Evolutionary conservation across 352 stramenopile genomes (phyloP), one percentile per base, ranked within the genome.

Genomic region (Phytophthora vignae): DNA sequence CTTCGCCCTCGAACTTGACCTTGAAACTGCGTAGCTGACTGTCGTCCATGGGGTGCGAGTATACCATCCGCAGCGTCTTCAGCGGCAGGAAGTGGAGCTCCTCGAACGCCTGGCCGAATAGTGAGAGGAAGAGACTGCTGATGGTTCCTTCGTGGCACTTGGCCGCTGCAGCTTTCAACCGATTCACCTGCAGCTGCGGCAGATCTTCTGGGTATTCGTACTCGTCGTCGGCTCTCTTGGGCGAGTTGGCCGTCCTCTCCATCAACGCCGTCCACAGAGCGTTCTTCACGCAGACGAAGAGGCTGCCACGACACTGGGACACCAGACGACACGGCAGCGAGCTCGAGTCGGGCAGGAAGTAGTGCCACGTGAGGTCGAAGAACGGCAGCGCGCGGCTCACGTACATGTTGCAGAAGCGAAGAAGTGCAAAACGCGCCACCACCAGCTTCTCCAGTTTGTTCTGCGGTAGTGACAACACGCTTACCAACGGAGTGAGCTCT

Each of bases 1-100:
- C 95, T 76, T 98, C 95, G 21, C 95, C 96, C 69, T 97, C 92
- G 56, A 98, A 98, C 67, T 98, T 97, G 17, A 98, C 92, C 56
- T 98, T 98, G 80, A 98, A 98, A 22, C 76, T 91, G 15, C 93
- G 82, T n/a, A 91, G 61, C 58, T 98, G 93, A 0, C 90, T 90
- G 56, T 98, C 92, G 71, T 98, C 93, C 93, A 98, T 98, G 5
- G 92, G 93, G 56, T 98, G 93, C 1, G 88, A 95, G 67, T 98
- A 98, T 2, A 92, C 87, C 82, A 98, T 98, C 0, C 93, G 90
- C 49, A 96, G 63, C 4, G 77, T 84, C 14, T 80, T 75, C 0
- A 94, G 58, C 7, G 88, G 84, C 22, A 97, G 38, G 58, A 96
- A 97, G 57, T 97, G 90, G 1, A 98, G 74, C 60, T 91, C 85